Evolutionary conservation across 202 grass and related monocot species (phyloP), one percentile per base, ranked within the genome.

Genomic region (Digitaria exilis): DNA sequence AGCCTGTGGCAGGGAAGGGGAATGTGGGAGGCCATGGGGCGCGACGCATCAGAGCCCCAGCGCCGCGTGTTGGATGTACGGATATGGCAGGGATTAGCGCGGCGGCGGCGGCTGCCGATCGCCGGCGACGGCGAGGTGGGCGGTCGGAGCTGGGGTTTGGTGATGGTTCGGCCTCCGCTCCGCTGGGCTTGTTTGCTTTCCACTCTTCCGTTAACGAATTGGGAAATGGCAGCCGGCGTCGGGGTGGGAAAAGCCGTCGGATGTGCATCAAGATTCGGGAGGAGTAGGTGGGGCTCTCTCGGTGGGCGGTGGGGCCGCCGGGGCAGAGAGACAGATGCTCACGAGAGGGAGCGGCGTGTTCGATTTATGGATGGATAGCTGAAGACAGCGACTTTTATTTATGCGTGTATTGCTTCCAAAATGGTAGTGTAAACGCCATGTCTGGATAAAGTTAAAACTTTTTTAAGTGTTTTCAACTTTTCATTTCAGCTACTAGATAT

Each of bases 101-200:
- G 59, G 68, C 83, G 78, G 10, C 5, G 24, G 48, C 82, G 48
- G 83, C 70, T 39, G 62, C 48, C 68, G 80, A 88, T 85, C 82
- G 87, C 78, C 65, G 72, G 83, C 80, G 82, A 81, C 78, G 82
- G 56, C 87, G 78, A 85, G 70, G 82, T 50, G 55, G 64, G 77
- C 43, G 62, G 76, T 61, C 69, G 7, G 76, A 54, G 69, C 19
- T 85, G 62, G 82, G 76, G 78, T 89, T 85, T 81, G 82, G 83
- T 76, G 69, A 55, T 70, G 65, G 65, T 70, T 79, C 29, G 55
- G 46, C 59, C 58, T 26, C 49, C 21, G 31, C 49, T 39, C 4
- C 37, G 35, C 22, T 41, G 48, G 37, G 67, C 71, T 71, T 84
- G 69, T 58, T 74, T 70, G 48, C 58, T 81, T 88, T 67, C 81